phyloP scores from a whole-genome alignment of 345 rosid genomes.

The Cardamine occulta region DNA sequence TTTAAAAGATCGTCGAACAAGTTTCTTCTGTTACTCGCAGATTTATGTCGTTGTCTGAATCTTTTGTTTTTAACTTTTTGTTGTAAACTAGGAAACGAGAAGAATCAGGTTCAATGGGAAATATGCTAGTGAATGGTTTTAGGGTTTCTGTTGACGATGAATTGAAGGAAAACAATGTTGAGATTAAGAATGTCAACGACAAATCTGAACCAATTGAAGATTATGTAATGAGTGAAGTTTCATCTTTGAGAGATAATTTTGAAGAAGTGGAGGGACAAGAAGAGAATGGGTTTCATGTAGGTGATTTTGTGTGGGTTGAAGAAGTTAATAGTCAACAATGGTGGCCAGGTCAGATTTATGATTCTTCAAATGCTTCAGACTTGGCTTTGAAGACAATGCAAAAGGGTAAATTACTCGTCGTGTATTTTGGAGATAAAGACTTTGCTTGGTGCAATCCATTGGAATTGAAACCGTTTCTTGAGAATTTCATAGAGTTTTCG shows the following conservation, averaged over 20 bases:
- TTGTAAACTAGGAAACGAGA: background rate
- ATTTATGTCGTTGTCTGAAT: constrained; percentile 5
- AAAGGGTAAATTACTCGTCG: constrained; percentile 67
- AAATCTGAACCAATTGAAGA: constrained; percentile 49
- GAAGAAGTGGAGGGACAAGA: constrained; percentile 39
- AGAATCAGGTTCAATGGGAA: constrained; percentile 16
- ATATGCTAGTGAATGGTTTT: constrained; percentile 27
- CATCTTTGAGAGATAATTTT: constrained; percentile 47
- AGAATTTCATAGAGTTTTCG: constrained; percentile 62
- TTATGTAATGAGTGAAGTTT: constrained; percentile 62
- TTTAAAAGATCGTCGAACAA: background rate
- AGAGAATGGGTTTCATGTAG: constrained; percentile 52
- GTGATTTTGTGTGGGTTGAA: constrained; percentile 83
- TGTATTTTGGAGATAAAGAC: constrained; percentile 68
- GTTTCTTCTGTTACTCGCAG: background rate
- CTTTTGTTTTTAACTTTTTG: background rate
- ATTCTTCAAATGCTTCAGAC: constrained; percentile 69
- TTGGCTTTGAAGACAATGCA: constrained; percentile 57
- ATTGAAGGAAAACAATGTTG: background rate
- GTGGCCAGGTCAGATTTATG: constrained; percentile 92
- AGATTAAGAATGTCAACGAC: constrained; percentile 27
- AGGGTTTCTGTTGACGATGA: constrained; percentile 49
- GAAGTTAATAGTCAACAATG: constrained; percentile 74
- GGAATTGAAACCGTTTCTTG: constrained; percentile 71
- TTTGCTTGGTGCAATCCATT: constrained; percentile 80